Conservation (phyloP, 179 eudicot genomes). For the Corrigiola litoralis region DNA sequence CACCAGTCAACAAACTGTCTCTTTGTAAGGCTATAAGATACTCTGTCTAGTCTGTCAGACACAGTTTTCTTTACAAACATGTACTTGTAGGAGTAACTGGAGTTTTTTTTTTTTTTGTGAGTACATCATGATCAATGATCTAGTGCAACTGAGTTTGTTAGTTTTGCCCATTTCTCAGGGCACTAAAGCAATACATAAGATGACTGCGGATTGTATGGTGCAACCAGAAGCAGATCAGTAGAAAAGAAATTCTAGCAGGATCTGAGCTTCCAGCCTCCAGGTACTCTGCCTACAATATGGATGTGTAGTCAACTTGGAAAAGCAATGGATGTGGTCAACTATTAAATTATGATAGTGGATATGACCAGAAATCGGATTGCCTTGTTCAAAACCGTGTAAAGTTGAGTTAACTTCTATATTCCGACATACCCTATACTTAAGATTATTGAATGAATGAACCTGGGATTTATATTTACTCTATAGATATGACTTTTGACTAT, state of each 20-base stretch:
- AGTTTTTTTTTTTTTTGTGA: neutral
- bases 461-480: too few relatives aligned
- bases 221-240: neutral
- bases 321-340: neutral
- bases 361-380: neutral
- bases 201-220: neutral
- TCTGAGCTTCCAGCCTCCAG: conserved; percentile 2
- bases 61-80: too few relatives aligned
- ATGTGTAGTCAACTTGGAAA: neutral
- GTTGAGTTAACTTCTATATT: too few relatives aligned
- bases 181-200: neutral
- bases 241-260: neutral
- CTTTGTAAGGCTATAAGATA: too few relatives aligned
- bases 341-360: too few relatives aligned
- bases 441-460: too few relatives aligned
- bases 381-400: too few relatives aligned
- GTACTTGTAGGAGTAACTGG: neutral
- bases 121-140: neutral
- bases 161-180: neutral
- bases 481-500: too few relatives aligned
- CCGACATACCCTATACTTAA: too few relatives aligned
- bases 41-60: too few relatives aligned
- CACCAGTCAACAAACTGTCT: too few relatives aligned
- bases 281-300: neutral
- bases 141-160: neutral